phyloP scores from a whole-genome alignment of 805 yeast genomes.

The Scheffersomyces ergatensis region DNA sequence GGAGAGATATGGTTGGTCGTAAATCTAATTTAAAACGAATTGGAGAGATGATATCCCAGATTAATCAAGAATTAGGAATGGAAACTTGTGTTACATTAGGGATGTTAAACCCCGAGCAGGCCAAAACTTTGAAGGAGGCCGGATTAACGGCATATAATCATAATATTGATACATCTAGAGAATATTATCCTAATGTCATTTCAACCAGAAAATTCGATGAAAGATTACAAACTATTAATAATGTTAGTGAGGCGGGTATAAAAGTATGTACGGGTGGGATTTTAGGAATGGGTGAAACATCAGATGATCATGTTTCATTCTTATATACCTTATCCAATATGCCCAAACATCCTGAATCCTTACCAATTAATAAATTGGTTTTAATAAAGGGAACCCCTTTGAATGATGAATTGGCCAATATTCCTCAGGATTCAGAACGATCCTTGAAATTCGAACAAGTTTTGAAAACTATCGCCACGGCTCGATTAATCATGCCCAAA shows the following conservation, averaged over 20 bases:
- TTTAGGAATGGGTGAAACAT: constrained; percentile 73
- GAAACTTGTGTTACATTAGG: constrained; percentile 82
- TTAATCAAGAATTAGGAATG: constrained; percentile 60
- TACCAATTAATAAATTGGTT: constrained; percentile 79
- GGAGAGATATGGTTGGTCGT: constrained; percentile 83
- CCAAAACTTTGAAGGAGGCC: constrained; percentile 54
- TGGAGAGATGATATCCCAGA: constrained; percentile 60
- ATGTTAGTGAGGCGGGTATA: constrained; percentile 62
- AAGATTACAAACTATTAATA: constrained; percentile 61
- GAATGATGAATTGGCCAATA: constrained; percentile 47
- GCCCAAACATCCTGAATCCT: constrained; percentile 73
- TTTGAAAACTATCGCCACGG: constrained; percentile 71
- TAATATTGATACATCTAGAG: constrained; percentile 76
- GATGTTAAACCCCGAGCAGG: constrained; percentile 69
- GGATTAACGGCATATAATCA: constrained; percentile 83
- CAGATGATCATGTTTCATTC: constrained; percentile 68
- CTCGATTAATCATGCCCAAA: constrained; percentile 70
- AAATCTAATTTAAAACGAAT: constrained; percentile 64
- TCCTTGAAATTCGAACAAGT: constrained; percentile 59
- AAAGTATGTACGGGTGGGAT: constrained; percentile 80
- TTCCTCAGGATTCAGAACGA: constrained; percentile 32
- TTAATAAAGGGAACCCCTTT: constrained; percentile 79
- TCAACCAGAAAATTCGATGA: constrained; percentile 72
- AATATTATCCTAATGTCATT: constrained; percentile 70
- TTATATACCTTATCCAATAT: constrained; percentile 64